Percentiles rank a stretch among this genome's conserved stretches.
These are phyloP conservation scores for Bathelium albidoporum DNA, from an alignment of 495 filamentous ascomycete species.

Conservation along the genomic window DNA sequence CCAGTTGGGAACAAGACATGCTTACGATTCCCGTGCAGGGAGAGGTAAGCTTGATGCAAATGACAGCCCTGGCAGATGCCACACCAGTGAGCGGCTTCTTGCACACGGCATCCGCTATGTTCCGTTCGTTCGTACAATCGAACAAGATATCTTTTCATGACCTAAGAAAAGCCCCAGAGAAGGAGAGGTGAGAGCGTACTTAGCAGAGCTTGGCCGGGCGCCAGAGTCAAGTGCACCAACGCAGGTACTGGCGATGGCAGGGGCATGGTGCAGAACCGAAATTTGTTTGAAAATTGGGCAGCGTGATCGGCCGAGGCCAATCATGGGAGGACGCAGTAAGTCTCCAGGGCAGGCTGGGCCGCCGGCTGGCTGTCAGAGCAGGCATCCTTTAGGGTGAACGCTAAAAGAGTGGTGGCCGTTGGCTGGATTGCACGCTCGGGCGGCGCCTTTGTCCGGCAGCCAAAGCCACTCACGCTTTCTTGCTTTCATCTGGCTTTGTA, in stretches of 20 bases:
- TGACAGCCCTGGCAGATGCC: neutral
- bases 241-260: neutral
- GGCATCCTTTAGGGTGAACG: neutral
- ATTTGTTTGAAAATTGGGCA: neutral
- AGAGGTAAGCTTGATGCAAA: neutral
- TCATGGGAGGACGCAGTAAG: neutral
- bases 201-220: neutral
- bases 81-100: neutral
- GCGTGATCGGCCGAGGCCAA: neutral
- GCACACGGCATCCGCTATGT: too few species aligned
- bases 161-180: neutral
- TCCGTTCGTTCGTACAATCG: neutral
- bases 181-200: neutral
- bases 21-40: neutral
- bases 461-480: neutral
- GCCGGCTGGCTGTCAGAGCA: neutral
- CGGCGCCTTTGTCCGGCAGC: neutral
- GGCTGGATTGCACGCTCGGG: neutral
- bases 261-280: neutral
- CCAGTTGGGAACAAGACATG: neutral
- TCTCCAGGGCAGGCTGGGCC: neutral
- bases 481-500: neutral
- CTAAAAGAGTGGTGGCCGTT: neutral
- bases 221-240: neutral
- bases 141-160: neutral